Percentiles rank a stretch among this genome's conserved stretches.
phyloP scores from a whole-genome alignment of 495 filamentous ascomycete species.

The Hypoxylon subgilvum region DNA sequence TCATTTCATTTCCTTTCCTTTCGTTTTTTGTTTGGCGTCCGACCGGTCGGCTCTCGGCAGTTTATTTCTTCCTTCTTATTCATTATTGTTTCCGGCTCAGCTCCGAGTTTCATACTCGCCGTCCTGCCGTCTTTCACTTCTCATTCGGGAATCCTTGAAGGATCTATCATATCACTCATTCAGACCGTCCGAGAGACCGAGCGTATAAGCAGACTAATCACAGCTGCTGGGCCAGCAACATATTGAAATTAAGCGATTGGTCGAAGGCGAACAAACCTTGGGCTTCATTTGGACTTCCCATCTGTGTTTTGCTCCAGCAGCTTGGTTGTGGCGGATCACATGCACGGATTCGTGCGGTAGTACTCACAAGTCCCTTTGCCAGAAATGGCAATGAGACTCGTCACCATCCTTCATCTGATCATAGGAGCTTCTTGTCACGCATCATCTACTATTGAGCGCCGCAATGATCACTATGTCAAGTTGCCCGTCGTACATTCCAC shows the following conservation, averaged over 20 bases:
- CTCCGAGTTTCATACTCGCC: constrained; percentile 14
- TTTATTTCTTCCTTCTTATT: constrained; percentile 13
- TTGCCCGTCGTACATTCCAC: constrained; percentile 56
- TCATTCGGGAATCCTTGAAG: constrained; percentile 25
- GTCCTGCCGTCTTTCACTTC: constrained; percentile 11
- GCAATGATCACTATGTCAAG: constrained; percentile 45
- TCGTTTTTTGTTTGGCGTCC: constrained; percentile 12
- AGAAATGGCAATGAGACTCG: constrained; percentile 49
- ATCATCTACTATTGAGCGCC: constrained; percentile 34
- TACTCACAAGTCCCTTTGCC: constrained; percentile 25
- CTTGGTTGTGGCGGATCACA: constrained; percentile 27
- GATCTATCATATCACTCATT: constrained; percentile 19
- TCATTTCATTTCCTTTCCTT: constrained; percentile 8
- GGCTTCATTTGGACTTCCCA: neutral
- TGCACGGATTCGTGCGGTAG: constrained; percentile 42
- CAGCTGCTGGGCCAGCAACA: constrained; percentile 20
- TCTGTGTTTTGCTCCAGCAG: neutral
- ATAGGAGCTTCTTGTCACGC: constrained; percentile 39
- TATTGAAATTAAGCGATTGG: constrained; percentile 1
- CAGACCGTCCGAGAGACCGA: neutral
- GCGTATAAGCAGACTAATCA: neutral
- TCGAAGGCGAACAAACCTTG: neutral
- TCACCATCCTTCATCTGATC: constrained; percentile 42
- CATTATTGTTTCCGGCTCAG: constrained; percentile 8
- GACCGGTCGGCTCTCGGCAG: constrained; percentile 28